A percentile compares a stretch with the other conserved stretches of the same genome.
Evolutionary conservation across 2,329 filamentous ascomycete genomes (phyloP).

Genomic region (Chalaropsis thielavioides): DNA sequence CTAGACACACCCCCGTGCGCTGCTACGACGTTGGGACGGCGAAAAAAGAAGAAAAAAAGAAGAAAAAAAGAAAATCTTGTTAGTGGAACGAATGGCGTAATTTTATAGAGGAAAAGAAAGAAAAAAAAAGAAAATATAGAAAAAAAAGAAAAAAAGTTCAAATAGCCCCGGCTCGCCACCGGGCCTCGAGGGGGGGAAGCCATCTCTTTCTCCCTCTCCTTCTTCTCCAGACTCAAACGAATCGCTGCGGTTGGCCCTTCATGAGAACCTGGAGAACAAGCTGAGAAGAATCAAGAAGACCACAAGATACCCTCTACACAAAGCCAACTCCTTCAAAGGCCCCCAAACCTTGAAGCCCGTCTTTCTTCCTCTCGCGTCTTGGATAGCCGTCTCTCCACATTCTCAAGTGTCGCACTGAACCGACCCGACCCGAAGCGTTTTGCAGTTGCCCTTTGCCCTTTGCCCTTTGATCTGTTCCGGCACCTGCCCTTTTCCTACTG

Average conservation of each 20-base stretch:
- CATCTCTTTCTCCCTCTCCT: background rate
- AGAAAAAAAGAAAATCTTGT: background rate
- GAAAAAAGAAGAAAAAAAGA: background rate
- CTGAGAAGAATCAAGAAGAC: constrained; percentile 17
- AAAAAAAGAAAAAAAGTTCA: constrained; percentile 3
- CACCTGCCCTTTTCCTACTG: constrained; percentile 20
- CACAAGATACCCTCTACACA: background rate
- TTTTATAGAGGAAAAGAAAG: background rate
- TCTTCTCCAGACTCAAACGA: constrained; percentile 17
- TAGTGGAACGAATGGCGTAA: background rate
- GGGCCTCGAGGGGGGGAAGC: background rate
- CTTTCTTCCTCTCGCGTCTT: background rate
- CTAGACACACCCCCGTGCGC: constrained; percentile 10
- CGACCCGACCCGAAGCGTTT: background rate
- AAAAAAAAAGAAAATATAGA: background rate
- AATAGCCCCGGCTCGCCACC: constrained; percentile 13
- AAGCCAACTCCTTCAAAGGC: background rate
- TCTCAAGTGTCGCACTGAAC: constrained; percentile 5
- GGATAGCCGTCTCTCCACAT: constrained; percentile 10
- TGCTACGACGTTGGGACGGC: background rate
- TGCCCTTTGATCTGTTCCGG: background rate
- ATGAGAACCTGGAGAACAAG: constrained; percentile 18
- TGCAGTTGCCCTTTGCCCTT: background rate
- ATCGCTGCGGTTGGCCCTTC: constrained; percentile 16
- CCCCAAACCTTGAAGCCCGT: background rate